phyloP scores from a whole-genome alignment of 495 filamentous ascomycete species.

The Daldinia childiae region DNA sequence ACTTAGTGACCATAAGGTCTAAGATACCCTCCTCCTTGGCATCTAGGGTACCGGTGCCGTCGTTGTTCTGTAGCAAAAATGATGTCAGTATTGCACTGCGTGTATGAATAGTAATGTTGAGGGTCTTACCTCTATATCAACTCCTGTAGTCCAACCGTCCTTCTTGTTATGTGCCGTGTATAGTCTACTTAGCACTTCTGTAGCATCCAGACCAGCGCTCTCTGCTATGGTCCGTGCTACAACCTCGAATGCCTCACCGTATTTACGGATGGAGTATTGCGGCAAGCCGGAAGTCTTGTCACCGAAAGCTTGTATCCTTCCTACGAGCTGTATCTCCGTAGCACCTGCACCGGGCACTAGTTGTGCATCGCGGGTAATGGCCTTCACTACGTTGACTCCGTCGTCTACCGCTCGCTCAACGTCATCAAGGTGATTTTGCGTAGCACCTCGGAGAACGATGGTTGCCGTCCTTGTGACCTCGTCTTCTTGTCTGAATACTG shows the following conservation, averaged over 20 bases:
- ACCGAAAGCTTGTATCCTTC: conserved; percentile 85
- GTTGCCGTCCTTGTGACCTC: conserved; percentile 92
- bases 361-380: conserved; percentile 90
- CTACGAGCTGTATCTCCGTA: conserved; percentile 93
- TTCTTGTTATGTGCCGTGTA: conserved; percentile 93
- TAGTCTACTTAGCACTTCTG: conserved; percentile 87
- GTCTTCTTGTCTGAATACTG: conserved; percentile 97
- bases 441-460: conserved; percentile 93
- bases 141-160: conserved; percentile 86
- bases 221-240: conserved; percentile 93
- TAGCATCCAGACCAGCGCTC: conserved; percentile 93
- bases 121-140: conserved; percentile 80
- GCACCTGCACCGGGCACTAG: conserved; percentile 96
- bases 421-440: conserved; percentile 97
- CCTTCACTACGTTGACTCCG: conserved; percentile 98
- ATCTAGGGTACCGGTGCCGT: conserved; percentile 83
- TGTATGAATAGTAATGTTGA: neutral
- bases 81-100: conserved; percentile 33
- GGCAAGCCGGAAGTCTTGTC: conserved; percentile 92
- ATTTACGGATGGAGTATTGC: conserved; percentile 97
- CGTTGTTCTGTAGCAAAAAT: conserved; percentile 64
- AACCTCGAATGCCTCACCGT: conserved; percentile 96
- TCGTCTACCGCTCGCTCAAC: conserved; percentile 98
- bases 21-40: conserved; percentile 90
- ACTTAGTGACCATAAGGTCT: conserved; percentile 89